Evolutionary conservation across 2,329 filamentous ascomycete genomes (phyloP), one percentile per base, ranked within the genome.

Genomic region (Aspergillus pseudotamarii): DNA sequence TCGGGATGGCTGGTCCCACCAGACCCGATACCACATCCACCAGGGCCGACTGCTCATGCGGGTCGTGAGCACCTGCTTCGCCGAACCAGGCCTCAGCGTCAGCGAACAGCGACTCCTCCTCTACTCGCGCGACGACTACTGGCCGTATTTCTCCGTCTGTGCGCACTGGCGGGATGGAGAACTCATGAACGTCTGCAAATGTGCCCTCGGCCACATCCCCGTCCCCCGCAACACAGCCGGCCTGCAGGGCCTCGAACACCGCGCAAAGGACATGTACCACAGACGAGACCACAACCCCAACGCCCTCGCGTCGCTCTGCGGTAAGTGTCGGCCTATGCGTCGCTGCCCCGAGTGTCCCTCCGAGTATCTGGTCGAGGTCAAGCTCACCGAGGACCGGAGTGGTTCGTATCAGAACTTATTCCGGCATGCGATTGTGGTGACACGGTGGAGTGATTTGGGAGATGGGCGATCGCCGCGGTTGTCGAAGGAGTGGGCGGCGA

Each of bases 101-200:
- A 83, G 83, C 4, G 81, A 79, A 4, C 79, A 84, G 67, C 83
- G 87, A 2, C 77, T 87, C 60, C 78, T 89, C 2, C 80, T 89
- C 2, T 89, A 86, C 74, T 85, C 82, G 34, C 81, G 84, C 62
- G 83, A 86, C 58, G 86, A 89, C 68, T 89, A 87, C 74, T 83
- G 79, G 59, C 87, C 87, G 0, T 89, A 85, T 71, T 89, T 89
- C 74, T 87, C 84, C 12, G 84, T 83, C 1, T 89, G 87, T 67
- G 81, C 85, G 1, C 87, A 89, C 72, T 89, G 87, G 87, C 80
- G 82, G 21, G 84, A 89, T 64, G 87, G 87, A 21, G 79, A 86
- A 41, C 76, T 89, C 19, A 88, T 87, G 79, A 80, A 83, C 19
- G 76, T 85, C 38, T 86, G 85, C 68, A 89, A 89, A 75, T 89